Base-by-base conservation (phyloP, 2,329 filamentous ascomycete species). In the Tetracladium maxilliforme region DNA sequence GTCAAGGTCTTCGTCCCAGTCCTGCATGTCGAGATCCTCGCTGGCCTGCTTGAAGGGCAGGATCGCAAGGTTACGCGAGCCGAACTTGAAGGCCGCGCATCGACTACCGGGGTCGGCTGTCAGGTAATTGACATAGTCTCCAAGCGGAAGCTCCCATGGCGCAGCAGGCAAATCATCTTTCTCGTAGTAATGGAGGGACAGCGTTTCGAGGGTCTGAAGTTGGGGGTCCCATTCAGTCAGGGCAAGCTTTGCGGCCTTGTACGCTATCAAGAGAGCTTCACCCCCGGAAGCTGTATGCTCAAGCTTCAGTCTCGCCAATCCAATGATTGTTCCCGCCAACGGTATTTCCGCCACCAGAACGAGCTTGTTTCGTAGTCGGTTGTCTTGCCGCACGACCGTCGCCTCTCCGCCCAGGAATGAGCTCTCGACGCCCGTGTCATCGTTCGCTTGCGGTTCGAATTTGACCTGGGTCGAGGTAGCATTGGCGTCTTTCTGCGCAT, bases 131-230 rank as follows among this genome's bases (percentile, higher is more conserved):
- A 73, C 66, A 45, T 77, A 83, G 33, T 79, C 70, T 45, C 70
- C 71, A 41, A 92, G 56, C 28, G 77, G 68, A 26, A 77, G 66
- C 25, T 78, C 73, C 77, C 84, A 94, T 1, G 87, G 86, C 33
- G 71, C 78, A 26, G 77, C 73, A 36, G 78, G 71, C 33, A 87
- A 60, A 45, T 93, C 86, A 44, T 94, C 86, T 47, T 90, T 81
- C 50, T 98, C 90, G 54, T 95, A 98, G 61, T 86, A 95, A 56
- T 98, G 90, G 41, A 98, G 87, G 25, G 87, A 95, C 34, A 90
- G 70, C 26, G 87, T 95, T 39, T 77, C 74, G 39, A 95, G 73
- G 25, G 70, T 69, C 49, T 80, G 65, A 37, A 70, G 72, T 45
- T 78, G 71, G 7, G 82, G 73, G 46, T 95, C 82, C 90, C 90